Conservation (phyloP, 495 filamentous ascomycete genomes). For the Aspergillus heteromorphus region DNA sequence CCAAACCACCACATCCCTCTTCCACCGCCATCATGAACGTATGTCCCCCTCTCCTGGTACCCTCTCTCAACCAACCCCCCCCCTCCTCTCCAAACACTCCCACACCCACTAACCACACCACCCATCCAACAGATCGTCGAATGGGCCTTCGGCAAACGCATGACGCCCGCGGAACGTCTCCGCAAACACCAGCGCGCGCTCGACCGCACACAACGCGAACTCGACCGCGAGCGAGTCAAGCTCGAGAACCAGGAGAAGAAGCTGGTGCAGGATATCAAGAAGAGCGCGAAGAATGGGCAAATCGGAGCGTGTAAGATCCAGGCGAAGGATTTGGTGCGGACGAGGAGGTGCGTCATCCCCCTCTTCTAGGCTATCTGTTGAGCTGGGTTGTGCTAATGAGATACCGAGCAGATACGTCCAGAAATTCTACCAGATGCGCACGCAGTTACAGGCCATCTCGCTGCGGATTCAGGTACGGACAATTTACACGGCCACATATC, state of each 20-base stretch:
- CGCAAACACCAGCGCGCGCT: conserved; percentile 95
- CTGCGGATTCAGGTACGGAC: conserved; percentile 77
- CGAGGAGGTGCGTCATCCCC: conserved; percentile 57
- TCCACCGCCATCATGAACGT: conserved; percentile 55
- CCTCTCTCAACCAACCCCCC: background rate
- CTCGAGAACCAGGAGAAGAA: conserved; percentile 99
- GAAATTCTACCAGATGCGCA: conserved; percentile 97
- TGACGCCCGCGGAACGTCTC: conserved; percentile 93
- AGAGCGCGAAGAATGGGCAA: conserved; percentile 94
- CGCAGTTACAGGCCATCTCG: conserved; percentile 91
- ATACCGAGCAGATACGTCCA: conserved; percentile 90
- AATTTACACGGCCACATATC: too few species aligned
- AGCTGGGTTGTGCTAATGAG: too few species aligned
- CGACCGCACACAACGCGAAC: conserved; percentile 93
- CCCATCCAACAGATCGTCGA: conserved; percentile 86
- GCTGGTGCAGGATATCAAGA: conserved; percentile 89
- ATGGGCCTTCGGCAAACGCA: conserved; percentile 98
- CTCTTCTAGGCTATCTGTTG: too few species aligned
- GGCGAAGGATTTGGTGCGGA: conserved; percentile 92
- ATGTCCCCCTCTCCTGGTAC: conserved; percentile 18
- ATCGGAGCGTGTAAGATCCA: conserved; percentile 96
- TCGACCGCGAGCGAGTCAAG: conserved; percentile 89
- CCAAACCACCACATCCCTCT: background rate
- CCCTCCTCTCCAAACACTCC: background rate
- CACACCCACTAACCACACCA: background rate